Evolutionary conservation across 1,284 basidiomycete species (phyloP).

Genomic region (Irpex rosettiformis): DNA sequence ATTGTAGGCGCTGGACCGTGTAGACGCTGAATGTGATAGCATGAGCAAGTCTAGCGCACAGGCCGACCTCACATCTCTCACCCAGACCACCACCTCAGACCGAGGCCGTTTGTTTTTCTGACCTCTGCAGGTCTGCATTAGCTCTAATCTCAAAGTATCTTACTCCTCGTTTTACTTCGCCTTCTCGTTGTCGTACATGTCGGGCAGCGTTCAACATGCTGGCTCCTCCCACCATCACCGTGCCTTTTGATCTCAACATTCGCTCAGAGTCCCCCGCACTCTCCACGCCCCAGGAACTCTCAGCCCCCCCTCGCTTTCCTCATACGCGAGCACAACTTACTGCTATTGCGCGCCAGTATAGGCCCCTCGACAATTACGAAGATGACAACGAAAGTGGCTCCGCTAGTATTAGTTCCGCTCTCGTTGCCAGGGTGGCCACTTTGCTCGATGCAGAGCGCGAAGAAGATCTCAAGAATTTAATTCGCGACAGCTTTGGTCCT

Average conservation of each 20-base stretch:
- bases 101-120: neutral
- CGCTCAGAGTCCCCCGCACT: constrained; percentile 13
- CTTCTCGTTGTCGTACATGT: constrained; percentile 5
- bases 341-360: constrained; percentile 68
- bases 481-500: constrained; percentile 59
- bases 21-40: neutral
- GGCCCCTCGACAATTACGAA: constrained; percentile 44
- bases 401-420: constrained; percentile 45
- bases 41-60: neutral
- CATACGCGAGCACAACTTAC: constrained; percentile 77
- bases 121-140: neutral
- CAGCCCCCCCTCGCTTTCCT: constrained; percentile 52
- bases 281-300: constrained; percentile 15
- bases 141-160: neutral
- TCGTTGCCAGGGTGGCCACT: constrained; percentile 68
- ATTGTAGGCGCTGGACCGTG: neutral
- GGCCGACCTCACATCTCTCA: neutral
- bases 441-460: constrained; percentile 80
- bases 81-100: neutral
- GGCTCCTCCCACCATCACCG: constrained; percentile 17
- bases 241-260: constrained; percentile 13
- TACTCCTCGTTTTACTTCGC: neutral
- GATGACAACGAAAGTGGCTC: constrained; percentile 57
- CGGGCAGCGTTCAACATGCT: constrained; percentile 16
- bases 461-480: constrained; percentile 74